Base-by-base conservation (phyloP, 2,329 filamentous ascomycete genomes). In the Aspergillus bombycis region DNA sequence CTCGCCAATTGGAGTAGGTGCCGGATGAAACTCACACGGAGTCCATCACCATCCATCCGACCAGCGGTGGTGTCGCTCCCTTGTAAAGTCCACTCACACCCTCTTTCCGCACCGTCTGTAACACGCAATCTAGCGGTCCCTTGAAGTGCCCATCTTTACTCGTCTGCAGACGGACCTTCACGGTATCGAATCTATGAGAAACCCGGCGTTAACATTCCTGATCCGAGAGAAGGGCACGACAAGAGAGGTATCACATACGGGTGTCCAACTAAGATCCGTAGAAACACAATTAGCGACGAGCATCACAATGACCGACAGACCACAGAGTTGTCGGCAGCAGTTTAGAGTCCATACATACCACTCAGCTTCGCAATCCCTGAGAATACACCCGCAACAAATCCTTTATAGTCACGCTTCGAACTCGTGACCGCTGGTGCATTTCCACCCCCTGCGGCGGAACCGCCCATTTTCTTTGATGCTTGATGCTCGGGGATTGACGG, bases 21-120 rank as follows among this genome's bases (percentile, higher is more conserved):
- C 26, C 9, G 5, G 48, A 5, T 6, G n/a, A 4, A 28, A 67
- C 79, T 68, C 77, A 85, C 81, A 90, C 77, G 60, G 85, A 88
- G 81, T 99, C 95, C 94, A 98, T 98, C 74, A 96, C 92, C 91
- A 98, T 97, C 95, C 95, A 98, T 71, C 95, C 95, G 58, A 97
- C 88, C 56, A 98, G 83, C 58, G 95, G 95, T 61, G 94, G 94
- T 32, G 91, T 92, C 12, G 93, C 93, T 72, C 94, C 94, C 81
- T 98, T 99, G 85, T 98, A 99, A 48, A 99, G 83, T 3, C 93
- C 95, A 57, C 85, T 80, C 54, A 96, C 80, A 55, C 94, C 94
- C 79, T 99, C 95, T 75, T 93, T 91, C 64, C 90, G 88, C 32
- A 98, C 68, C 11, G 95, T 99, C 77, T 94, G 90, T 61, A 91